A percentile compares a stretch with the other conserved stretches of the same genome.
Conservation (phyloP, 1,284 basidiomycete genomes). For the Fomitopsis pinicola region DNA sequence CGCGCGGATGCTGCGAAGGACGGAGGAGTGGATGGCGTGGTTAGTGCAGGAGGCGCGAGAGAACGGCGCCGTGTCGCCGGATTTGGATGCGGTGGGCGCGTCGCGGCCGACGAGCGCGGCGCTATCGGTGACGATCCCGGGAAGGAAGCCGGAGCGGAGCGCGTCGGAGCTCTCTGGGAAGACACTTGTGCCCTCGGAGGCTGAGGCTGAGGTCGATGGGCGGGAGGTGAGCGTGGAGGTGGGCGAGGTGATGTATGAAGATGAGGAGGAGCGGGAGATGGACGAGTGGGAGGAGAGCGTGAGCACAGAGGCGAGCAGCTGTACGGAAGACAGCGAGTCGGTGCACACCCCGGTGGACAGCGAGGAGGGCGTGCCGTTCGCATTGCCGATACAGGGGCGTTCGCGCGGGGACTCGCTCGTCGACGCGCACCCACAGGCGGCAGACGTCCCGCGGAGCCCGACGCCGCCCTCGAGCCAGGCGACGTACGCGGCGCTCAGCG, state of each 20-base stretch:
- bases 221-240: not conserved
- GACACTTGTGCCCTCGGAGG: not conserved
- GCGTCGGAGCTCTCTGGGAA: not conserved
- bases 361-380: slow-evolving; percentile 3
- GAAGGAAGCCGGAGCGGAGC: not conserved
- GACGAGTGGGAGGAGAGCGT: slow-evolving; percentile 22
- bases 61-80: slow-evolving; percentile 5
- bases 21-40: slow-evolving; percentile 41
- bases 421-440: slow-evolving; percentile 4
- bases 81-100: not conserved
- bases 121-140: not conserved
- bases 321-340: slow-evolving; percentile 43
- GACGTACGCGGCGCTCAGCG: slow-evolving; percentile 34
- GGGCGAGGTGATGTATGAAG: slow-evolving; percentile 18
- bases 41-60: slow-evolving; percentile 38
- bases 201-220: not conserved
- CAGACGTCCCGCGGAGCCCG: slow-evolving; percentile 18
- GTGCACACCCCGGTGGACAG: slow-evolving; percentile 48
- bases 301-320: slow-evolving; percentile 49
- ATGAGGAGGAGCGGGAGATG: slow-evolving; percentile 29
- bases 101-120: slow-evolving; percentile 1
- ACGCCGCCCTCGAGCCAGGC: slow-evolving; percentile 18
- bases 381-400: slow-evolving; percentile 9
- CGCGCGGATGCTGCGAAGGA: slow-evolving; percentile 48
- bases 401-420: slow-evolving; percentile 1